Base-by-base conservation (phyloP, 2,329 filamentous ascomycete species). In the Stagonosporopsis vannaccii region DNA sequence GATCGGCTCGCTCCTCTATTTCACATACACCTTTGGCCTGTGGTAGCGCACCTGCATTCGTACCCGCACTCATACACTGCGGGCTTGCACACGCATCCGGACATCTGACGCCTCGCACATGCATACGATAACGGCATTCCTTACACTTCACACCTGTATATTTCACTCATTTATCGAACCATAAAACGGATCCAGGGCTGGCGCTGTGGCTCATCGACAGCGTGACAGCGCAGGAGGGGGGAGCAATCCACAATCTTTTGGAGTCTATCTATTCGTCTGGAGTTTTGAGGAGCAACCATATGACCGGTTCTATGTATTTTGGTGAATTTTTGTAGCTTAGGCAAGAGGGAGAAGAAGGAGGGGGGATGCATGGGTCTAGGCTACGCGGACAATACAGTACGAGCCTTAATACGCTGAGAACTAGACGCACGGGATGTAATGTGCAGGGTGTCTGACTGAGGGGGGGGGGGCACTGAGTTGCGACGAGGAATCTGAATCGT, bases 1-100 rank as follows among this genome's bases (percentile, higher is more conserved):
- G 5, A 67, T 87, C 25, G 71, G 82, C 30, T 86, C 84, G 6
- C 87, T 88, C 65, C 80, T 83, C 36, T 81, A 80, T 72, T 82
- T 83, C 63, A 77, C 77, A 35, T 74, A 75, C 56, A 75, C 75
- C 42, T 80, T 79, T 47, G 79, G 79, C 35, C 49, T 80, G 37
- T 78, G 75, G 62, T 77, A 67, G 44, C 48, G 17, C 41, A 22
- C 23, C 43, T 51, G 28, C 23, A n/a, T n/a, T n/a, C n/a, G n/a
- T n/a, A n/a, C n/a, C n/a, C n/a, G n/a, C n/a, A n/a, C n/a, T n/a
- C n/a, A n/a, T n/a, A n/a, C n/a, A n/a, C n/a, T n/a, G n/a, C n/a
- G n/a, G n/a, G n/a, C n/a, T n/a, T n/a, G n/a, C n/a, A n/a, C n/a
- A 51, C 36, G 42, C 51, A 50, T 41, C 36, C 23, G 35, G 51